These are phyloP conservation scores for Nyctanthes arbortristis DNA, from an alignment of 257 asterid genomes.

Conservation along the genomic window DNA sequence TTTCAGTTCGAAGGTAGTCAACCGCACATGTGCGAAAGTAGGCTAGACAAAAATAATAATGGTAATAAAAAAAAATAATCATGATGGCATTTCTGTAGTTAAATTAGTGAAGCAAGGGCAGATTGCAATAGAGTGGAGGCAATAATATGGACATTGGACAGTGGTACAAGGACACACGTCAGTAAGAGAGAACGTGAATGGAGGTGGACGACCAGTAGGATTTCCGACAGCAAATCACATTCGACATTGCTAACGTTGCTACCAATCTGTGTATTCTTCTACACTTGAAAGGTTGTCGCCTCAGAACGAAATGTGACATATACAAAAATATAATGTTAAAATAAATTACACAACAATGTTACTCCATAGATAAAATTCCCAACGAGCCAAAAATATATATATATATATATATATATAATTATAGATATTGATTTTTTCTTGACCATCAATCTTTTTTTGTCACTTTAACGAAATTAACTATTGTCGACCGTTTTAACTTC, in stretches of 20 bases:
- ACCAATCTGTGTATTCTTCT: too few species aligned
- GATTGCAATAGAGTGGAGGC: neutral
- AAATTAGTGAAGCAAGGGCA: neutral
- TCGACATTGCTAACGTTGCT: neutral
- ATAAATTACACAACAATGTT: too few species aligned
- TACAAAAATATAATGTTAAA: too few species aligned
- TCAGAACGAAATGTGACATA: too few species aligned
- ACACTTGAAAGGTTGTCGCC: too few species aligned
- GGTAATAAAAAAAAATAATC: neutral
- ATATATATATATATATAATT: too few species aligned
- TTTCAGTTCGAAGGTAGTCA: neutral
- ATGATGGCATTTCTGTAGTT: neutral
- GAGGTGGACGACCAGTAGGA: constrained; percentile 24
- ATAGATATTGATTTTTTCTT: too few species aligned
- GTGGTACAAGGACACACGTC: constrained; percentile 11
- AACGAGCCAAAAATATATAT: too few species aligned
- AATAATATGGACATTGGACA: neutral
- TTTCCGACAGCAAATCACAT: constrained; percentile 9
- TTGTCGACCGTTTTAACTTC: too few species aligned
- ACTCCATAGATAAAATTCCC: too few species aligned
- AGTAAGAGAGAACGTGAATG: neutral
- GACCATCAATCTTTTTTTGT: too few species aligned
- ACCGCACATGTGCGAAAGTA: neutral
- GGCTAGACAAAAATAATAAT: neutral
- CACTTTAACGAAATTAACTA: too few species aligned